phyloP scores from a whole-genome alignment of 2,329 filamentous ascomycete species.

The Sporothrix brunneoviolacea region DNA sequence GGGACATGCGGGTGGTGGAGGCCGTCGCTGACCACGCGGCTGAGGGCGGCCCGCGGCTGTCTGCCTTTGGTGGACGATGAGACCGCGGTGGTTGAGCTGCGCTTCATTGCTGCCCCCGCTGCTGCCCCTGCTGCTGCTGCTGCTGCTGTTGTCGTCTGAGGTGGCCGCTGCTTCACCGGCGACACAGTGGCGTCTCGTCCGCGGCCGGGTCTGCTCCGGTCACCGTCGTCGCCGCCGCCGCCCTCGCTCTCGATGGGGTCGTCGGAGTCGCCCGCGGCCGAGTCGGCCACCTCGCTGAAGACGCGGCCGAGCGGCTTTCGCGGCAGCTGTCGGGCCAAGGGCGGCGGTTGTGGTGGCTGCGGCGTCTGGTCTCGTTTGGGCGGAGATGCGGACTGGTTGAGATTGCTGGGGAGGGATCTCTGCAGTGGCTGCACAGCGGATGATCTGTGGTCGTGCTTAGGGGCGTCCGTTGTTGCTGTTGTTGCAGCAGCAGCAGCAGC shows the following conservation, averaged over 20 bases:
- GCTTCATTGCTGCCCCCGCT: not conserved
- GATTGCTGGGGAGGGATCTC: not conserved
- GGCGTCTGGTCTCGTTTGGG: not conserved
- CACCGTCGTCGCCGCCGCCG: conserved; percentile 7
- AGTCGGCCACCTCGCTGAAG: conserved; percentile 37
- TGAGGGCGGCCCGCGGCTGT: conserved; percentile 5
- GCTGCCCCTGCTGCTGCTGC: conserved; percentile 15
- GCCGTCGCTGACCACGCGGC: conserved; percentile 14
- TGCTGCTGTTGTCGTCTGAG: conserved; percentile 15
- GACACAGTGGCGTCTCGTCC: not conserved
- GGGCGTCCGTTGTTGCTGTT: no score
- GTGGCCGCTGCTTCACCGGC: conserved; percentile 12
- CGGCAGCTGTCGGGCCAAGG: not conserved
- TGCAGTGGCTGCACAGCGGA: no score
- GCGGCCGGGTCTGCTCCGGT: not conserved
- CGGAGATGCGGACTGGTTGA: no score
- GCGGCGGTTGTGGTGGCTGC: conserved; percentile 31
- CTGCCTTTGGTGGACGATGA: no score
- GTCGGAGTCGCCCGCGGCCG: conserved; percentile 26
- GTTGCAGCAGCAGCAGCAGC: no score
- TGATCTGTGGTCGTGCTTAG: no score
- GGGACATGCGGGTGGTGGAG: conserved; percentile 5
- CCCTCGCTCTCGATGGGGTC: conserved; percentile 18
- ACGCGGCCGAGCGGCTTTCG: conserved; percentile 27
- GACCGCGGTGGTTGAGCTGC: conserved; percentile 24